These are phyloP conservation scores for Epichloe gansuensis DNA, from an alignment of 2,329 filamentous ascomycete genomes.

Conservation along the genomic window DNA sequence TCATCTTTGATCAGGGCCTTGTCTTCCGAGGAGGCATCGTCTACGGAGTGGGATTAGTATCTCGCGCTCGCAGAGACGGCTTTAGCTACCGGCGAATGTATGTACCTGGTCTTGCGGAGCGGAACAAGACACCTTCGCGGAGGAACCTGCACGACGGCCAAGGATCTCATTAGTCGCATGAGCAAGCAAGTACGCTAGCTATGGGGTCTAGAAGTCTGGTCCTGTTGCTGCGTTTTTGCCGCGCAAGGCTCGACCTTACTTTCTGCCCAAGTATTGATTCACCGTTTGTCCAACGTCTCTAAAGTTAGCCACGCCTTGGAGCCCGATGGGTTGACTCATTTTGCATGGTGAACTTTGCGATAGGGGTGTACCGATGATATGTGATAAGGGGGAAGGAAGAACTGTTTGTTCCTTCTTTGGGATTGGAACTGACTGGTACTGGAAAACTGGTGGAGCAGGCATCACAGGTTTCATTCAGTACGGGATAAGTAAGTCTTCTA, in stretches of 20 bases:
- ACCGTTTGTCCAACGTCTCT: conserved; percentile 61
- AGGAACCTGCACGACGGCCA: conserved; percentile 17
- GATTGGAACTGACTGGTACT: too few relatives aligned
- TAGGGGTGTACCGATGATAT: too few relatives aligned
- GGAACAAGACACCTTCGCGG: conserved; percentile 52
- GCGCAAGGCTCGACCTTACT: conserved; percentile 24
- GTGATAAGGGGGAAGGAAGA: too few relatives aligned
- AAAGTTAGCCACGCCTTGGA: conserved; percentile 51
- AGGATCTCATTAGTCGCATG: too few relatives aligned
- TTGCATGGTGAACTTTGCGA: not conserved
- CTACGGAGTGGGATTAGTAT: conserved; percentile 22
- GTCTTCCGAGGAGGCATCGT: conserved; percentile 60
- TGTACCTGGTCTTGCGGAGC: conserved; percentile 51
- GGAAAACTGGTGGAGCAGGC: too few relatives aligned
- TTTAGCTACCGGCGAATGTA: not conserved
- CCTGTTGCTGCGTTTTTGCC: not conserved
- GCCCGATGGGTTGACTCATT: conserved; percentile 7
- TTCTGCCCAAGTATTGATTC: conserved; percentile 44
- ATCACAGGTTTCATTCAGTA: too few relatives aligned
- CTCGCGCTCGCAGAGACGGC: too few relatives aligned
- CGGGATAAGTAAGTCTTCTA: too few relatives aligned
- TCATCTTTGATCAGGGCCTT: conserved; percentile 44
- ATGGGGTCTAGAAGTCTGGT: not conserved
- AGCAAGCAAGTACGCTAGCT: too few relatives aligned
- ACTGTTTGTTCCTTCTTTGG: too few relatives aligned